Conservation (phyloP, 1,139 yeast genomes). For the Candida sp. region DNA sequence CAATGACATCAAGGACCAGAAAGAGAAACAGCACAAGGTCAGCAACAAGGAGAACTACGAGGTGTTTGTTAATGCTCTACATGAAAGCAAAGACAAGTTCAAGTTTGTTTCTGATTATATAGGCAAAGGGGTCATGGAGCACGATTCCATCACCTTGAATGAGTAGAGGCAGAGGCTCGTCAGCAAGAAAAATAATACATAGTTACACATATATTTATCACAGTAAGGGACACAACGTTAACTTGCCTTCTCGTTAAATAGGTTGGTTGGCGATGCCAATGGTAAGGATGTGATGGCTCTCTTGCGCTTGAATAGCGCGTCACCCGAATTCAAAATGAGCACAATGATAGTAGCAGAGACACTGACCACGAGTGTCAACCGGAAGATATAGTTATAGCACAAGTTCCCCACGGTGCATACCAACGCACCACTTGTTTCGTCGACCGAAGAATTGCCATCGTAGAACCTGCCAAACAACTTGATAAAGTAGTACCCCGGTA, state of each 20-base stretch:
- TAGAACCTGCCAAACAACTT: conserved; percentile 55
- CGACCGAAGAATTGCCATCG: conserved; percentile 41
- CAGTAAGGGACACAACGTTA: neutral
- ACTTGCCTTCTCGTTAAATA: conserved; percentile 8
- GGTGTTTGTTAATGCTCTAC: conserved; percentile 61
- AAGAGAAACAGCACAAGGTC: conserved; percentile 59
- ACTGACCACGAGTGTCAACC: conserved; percentile 35
- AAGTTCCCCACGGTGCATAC: conserved; percentile 41
- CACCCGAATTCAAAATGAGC: conserved; percentile 28
- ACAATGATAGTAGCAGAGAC: conserved; percentile 25
- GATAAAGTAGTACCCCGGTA: conserved; percentile 55
- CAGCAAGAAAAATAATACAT: neutral
- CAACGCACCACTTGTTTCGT: conserved; percentile 8
- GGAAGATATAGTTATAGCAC: conserved; percentile 51
- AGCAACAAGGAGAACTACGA: conserved; percentile 61
- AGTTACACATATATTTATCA: neutral
- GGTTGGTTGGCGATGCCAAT: conserved; percentile 6
- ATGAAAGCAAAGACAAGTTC: conserved; percentile 67
- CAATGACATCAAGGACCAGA: conserved; percentile 65
- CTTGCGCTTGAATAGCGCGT: conserved; percentile 1
- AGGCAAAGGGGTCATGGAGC: conserved; percentile 86
- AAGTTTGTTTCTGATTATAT: conserved; percentile 79
- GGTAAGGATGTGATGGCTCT: conserved; percentile 10
- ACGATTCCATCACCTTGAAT: conserved; percentile 21
- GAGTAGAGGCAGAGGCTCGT: neutral